Base-by-base conservation (phyloP, 2,329 filamentous ascomycete species). In the Talaromyces sp. region DNA sequence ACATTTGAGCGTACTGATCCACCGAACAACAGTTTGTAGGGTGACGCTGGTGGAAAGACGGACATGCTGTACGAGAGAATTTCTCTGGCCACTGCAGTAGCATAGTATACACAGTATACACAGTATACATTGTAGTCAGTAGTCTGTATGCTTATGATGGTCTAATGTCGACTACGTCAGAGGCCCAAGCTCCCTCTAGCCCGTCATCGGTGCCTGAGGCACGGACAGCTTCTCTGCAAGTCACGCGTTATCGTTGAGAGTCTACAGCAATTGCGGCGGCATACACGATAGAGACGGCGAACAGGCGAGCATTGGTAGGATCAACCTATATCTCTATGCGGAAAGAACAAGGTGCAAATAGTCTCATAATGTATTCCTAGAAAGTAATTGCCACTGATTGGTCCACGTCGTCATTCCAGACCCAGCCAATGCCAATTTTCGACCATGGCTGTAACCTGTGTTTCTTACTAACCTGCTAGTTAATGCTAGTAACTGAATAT, bases 341-440 rank as follows among this genome's bases (percentile, higher is more conserved):
- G 7, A 6, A 31, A 5, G 27, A 31, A 31, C 27, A 31, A 31
- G 27, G 27, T 43, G 39, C 41, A 43, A 43, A 16, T 19, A 8
- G 27, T 31, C 27, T 31, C 5, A 31, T 31, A 31, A 1, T 31
- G 1, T 31, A 1, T 31, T 5, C 7, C 27, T 31, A 31, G 27
- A 31, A 47, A 50, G 14, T 6, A 14, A 69, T 66, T 62, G 39
- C 65, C 67, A 69, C 57, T 45, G 57, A 60, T 60, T 60, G 57
- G 57, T 47, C 57, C 57, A 60, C 57, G 57, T 60, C 57, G 50
- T 35, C 50, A 54, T 54, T 31, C 19, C 22, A 49, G 45, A 11
- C 3, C 47, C 47, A 27, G 47, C 22, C 50, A 50, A 16, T 50
- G 22, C 13, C 47, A 50, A 24, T 50, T 3, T 16, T 49, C 19